A percentile compares a stretch with the other conserved stretches of the same genome.
phyloP scores from a whole-genome alignment of 371 early-diverging fungal species.

The Mortierella sp. region DNA sequence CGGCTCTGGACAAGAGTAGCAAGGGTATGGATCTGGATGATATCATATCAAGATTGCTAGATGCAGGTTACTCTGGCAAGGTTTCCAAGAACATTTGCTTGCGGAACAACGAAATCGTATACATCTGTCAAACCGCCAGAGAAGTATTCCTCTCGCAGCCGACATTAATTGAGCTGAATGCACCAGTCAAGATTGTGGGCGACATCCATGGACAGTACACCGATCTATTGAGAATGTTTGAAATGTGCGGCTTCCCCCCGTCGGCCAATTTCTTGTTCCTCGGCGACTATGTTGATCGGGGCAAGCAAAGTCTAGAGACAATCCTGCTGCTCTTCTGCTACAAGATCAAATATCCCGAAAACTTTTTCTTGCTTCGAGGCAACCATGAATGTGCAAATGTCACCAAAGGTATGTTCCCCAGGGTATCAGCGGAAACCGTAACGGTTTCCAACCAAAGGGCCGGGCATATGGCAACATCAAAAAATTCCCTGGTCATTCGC shows the following conservation, averaged over 20 bases:
- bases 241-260: slow-evolving; percentile 94
- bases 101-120: slow-evolving; percentile 88
- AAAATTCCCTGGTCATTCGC: no score
- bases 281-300: slow-evolving; percentile 99
- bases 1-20: slow-evolving; percentile 17
- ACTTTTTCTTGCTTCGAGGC: slow-evolving; percentile 97
- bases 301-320: slow-evolving; percentile 97
- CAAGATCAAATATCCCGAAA: slow-evolving; percentile 98
- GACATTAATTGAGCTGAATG: slow-evolving; percentile 94
- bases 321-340: slow-evolving; percentile 94
- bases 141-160: slow-evolving; percentile 96
- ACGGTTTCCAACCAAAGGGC: no score
- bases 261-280: slow-evolving; percentile 94
- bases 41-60: slow-evolving; percentile 85
- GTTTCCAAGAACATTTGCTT: slow-evolving; percentile 82
- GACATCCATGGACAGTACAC: slow-evolving; percentile 97
- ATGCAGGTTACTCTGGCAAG: slow-evolving; percentile 83
- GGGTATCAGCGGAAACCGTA: no score
- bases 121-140: slow-evolving; percentile 88
- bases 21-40: slow-evolving; percentile 84
- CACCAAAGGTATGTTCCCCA: slow-evolving; percentile 89
- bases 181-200: slow-evolving; percentile 97
- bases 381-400: slow-evolving; percentile 99
- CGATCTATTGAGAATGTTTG: slow-evolving; percentile 93
- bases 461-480: no score